Evolutionary conservation across 129 eudicot species (phyloP).

Genomic region (Flaveria bidentis): DNA sequence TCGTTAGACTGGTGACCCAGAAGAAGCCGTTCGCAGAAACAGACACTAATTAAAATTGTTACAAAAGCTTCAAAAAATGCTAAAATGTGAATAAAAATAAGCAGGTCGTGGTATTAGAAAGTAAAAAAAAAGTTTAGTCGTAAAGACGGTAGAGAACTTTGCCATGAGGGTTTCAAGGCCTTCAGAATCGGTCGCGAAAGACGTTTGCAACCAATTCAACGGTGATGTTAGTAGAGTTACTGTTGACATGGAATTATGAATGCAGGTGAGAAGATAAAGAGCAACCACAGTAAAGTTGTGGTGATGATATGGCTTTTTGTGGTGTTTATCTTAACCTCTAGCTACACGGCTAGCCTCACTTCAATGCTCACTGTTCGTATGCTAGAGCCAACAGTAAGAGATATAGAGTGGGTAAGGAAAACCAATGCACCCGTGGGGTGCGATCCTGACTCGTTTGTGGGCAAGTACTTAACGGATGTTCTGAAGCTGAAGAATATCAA

Average conservation of each 20-base stretch:
- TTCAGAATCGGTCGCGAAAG: too few relatives aligned
- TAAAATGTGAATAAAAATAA: too few relatives aligned
- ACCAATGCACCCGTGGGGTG: conserved; percentile 53
- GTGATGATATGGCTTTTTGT: conserved; percentile 55
- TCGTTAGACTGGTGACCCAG: too few relatives aligned
- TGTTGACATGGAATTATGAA: not conserved
- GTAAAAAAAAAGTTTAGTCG: too few relatives aligned
- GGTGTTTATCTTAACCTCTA: conserved; percentile 45
- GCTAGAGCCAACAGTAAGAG: conserved; percentile 49
- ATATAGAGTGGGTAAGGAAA: conserved; percentile 45
- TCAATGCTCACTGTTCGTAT: conserved; percentile 54
- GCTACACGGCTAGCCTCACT: conserved; percentile 57
- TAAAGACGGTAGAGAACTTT: too few relatives aligned
- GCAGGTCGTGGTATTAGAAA: too few relatives aligned
- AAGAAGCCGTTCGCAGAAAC: too few relatives aligned
- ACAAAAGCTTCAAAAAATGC: too few relatives aligned
- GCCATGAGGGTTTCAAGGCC: too few relatives aligned
- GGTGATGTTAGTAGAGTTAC: too few relatives aligned
- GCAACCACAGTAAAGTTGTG: conserved; percentile 51
- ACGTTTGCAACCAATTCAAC: too few relatives aligned
- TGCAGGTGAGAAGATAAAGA: conserved; percentile 47
- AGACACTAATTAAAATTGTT: too few relatives aligned
- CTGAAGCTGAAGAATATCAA: conserved; percentile 37
- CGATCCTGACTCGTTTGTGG: conserved; percentile 57
- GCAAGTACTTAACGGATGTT: conserved; percentile 40